Evolutionary conservation across 495 filamentous ascomycete genomes (phyloP).

Genomic region (Staphylotrichum tortipilum): DNA sequence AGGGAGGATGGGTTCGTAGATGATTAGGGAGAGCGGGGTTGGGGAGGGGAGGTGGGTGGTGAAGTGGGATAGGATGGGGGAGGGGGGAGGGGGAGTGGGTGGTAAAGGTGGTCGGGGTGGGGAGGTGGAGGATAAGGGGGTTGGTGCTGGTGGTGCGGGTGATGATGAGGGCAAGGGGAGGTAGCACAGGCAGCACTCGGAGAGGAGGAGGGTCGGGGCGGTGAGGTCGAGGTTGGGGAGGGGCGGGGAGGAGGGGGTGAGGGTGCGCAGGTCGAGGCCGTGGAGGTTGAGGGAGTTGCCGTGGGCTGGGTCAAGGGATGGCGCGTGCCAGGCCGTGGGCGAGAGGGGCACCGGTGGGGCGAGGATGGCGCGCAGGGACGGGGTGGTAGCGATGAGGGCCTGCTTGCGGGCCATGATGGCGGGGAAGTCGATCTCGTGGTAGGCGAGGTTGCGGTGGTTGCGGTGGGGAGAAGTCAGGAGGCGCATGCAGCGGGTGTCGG

Average conservation of each 20-base stretch:
- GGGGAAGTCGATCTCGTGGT: slow-evolving; percentile 91
- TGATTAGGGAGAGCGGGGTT: slow-evolving; percentile 46
- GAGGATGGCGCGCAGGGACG: slow-evolving; percentile 25
- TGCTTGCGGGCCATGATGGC: slow-evolving; percentile 59
- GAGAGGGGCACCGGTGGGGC: slow-evolving; percentile 15
- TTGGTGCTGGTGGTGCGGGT: too few species aligned
- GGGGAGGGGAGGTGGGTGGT: slow-evolving; percentile 30
- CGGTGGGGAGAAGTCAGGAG: slow-evolving; percentile 40
- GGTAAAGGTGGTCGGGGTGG: slow-evolving; percentile 25
- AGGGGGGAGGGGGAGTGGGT: too few species aligned
- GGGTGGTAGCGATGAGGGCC: slow-evolving; percentile 23
- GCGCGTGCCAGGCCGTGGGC: slow-evolving; percentile 23
- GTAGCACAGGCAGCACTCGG: slow-evolving; percentile 92
- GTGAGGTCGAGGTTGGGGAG: slow-evolving; percentile 30
- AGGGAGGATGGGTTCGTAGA: slow-evolving; percentile 86
- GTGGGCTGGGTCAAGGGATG: slow-evolving; percentile 59
- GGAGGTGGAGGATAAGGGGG: slow-evolving; percentile 59
- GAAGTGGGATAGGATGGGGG: slow-evolving; percentile 56
- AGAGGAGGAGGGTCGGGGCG: slow-evolving; percentile 74
- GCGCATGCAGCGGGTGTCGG: slow-evolving; percentile 81
- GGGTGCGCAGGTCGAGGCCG: slow-evolving; percentile 66
- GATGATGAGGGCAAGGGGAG: slow-evolving; percentile 53
- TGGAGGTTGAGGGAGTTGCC: slow-evolving; percentile 61
- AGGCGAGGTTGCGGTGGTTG: slow-evolving; percentile 44
- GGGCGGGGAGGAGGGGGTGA: slow-evolving; percentile 26